Conservation (phyloP, 2,329 filamentous ascomycete genomes). For the Magnaporthales sp. region DNA sequence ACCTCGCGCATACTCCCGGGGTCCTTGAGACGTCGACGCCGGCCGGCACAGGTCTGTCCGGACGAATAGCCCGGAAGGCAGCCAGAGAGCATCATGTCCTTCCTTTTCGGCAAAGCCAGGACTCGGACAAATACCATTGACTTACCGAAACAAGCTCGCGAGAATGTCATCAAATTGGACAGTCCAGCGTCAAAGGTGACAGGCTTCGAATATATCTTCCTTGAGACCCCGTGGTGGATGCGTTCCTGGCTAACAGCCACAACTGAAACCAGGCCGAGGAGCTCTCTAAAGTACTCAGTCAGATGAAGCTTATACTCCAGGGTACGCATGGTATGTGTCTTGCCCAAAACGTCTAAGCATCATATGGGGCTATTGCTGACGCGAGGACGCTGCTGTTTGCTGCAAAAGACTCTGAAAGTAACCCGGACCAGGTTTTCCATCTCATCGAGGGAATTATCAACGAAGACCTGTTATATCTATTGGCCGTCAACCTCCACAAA, state of each 20-base stretch:
- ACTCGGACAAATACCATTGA: constrained; percentile 16
- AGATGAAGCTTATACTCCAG: constrained; percentile 91
- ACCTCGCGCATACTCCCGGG: background rate
- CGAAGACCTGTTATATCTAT: constrained; percentile 78
- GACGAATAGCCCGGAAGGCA: background rate
- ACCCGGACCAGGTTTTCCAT: constrained; percentile 79
- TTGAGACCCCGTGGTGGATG: background rate
- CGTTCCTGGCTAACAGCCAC: background rate
- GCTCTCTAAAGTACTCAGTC: constrained; percentile 71
- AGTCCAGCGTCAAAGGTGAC: constrained; percentile 8
- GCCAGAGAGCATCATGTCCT: constrained; percentile 14
- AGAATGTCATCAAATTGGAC: constrained; percentile 14
- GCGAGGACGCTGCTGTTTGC: background rate
- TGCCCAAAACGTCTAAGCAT: background rate
- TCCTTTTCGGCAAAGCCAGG: constrained; percentile 15
- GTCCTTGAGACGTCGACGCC: background rate
- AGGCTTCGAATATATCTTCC: background rate
- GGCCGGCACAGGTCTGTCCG: background rate
- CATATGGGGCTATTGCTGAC: background rate
- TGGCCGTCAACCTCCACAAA: constrained; percentile 73
- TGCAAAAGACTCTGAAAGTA: constrained; percentile 67
- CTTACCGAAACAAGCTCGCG: constrained; percentile 14
- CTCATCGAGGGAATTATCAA: constrained; percentile 75
- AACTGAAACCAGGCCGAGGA: constrained; percentile 62
- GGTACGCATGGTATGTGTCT: constrained; percentile 71